Base-by-base conservation (phyloP, 2,329 filamentous ascomycete genomes). In the Fusarium napiforme region DNA sequence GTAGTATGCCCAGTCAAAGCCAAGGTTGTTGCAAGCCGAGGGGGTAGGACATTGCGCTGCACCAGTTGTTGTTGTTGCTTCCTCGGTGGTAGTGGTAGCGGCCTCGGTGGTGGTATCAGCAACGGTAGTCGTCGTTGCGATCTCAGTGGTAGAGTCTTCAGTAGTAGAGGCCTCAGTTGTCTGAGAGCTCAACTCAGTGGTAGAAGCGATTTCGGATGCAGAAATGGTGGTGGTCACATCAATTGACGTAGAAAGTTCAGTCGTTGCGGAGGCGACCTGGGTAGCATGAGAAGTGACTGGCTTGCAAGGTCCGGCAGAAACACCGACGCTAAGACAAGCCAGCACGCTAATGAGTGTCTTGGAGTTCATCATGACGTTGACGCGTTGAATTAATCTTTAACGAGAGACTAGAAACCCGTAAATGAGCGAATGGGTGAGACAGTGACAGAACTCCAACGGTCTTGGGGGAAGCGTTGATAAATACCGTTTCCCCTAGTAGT, bases 1-100 rank as follows among this genome's bases (percentile, higher is more conserved):
- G 15, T 34, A 67, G 32, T 67, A 67, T 9, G 63, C 64, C 63
- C 64, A 67, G 21, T 67, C 63, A 12, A 67, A 53, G 2, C 64
- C 64, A 3, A 67, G 28, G 8, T 67, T 67, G 7, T 47, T 1
- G 9, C 63, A 67, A 7, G 45, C 26, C 1, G 19, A 7, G 3
- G 63, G 63, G 2, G 64, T 67, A 46, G 62, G 52, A 2, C 64
- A 67, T 19, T 28, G 42, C 1, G 49, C 18, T 18, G 32, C 23
- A 5, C 26, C 23, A 0, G 46, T 34, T 1, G 39, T 64, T 2
- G 61, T 50, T 8, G 60, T 23, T 8, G 49, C 37, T 19, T 59
- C 61, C 32, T 34, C 23, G 1, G 36, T 58, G 2, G n/a, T 50
- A 0, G 61, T 59, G 18, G 9, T 45, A 5, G 23, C 9, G 4